phyloP scores from a whole-genome alignment of 805 yeast genomes.

The Suhomyces sp. region DNA sequence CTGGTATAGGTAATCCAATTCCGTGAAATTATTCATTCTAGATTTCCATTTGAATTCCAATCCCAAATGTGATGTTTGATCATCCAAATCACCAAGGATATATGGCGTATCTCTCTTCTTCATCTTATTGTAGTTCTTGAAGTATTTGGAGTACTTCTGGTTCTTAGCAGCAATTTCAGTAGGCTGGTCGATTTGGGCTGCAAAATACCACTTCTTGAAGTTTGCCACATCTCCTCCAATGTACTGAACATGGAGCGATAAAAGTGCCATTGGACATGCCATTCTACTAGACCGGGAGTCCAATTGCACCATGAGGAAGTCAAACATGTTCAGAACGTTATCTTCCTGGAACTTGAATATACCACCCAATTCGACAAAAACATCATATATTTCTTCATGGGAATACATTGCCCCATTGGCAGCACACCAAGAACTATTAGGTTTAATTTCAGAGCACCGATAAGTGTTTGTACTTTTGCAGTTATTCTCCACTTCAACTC shows the following conservation, averaged over 20 bases:
- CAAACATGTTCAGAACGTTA: slow-evolving; percentile 75
- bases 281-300: slow-evolving; percentile 87
- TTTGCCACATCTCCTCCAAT: slow-evolving; percentile 89
- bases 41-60: slow-evolving; percentile 59
- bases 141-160: slow-evolving; percentile 1
- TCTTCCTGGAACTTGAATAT: slow-evolving; percentile 85
- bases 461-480: neutral
- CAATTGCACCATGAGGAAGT: slow-evolving; percentile 73
- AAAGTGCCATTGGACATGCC: slow-evolving; percentile 66
- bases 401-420: slow-evolving; percentile 15
- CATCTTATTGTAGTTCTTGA: slow-evolving; percentile 12
- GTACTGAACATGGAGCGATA: slow-evolving; percentile 82
- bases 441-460: neutral
- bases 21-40: slow-evolving; percentile 54
- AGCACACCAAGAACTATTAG: slow-evolving; percentile 14
- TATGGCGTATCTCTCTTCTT: slow-evolving; percentile 37
- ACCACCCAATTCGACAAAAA: slow-evolving; percentile 57
- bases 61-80: slow-evolving; percentile 15
- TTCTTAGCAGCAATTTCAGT: slow-evolving; percentile 56
- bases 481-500: neutral
- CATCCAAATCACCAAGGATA: slow-evolving; percentile 18
- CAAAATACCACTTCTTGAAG: slow-evolving; percentile 89
- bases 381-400: slow-evolving; percentile 53
- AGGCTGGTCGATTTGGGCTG: slow-evolving; percentile 78
- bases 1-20: slow-evolving; percentile 61